Conservation (phyloP, 768 basidiomycete species). For the Strobilomyces dryophilus region DNA sequence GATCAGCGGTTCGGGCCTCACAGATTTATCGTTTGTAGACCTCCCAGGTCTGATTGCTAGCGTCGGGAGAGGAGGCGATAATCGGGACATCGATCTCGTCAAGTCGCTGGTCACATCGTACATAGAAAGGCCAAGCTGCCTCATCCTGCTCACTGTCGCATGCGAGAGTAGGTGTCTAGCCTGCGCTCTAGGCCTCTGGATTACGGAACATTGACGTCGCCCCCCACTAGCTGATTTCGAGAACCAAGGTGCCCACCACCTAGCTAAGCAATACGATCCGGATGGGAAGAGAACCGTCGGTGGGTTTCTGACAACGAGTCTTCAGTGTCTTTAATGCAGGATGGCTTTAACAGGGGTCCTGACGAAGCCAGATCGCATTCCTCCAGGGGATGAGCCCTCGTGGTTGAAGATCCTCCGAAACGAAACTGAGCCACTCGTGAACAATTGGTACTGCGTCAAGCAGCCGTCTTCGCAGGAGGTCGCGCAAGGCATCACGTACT, state of each 20-base stretch:
- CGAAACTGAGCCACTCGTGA: no score
- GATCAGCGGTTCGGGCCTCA: constrained; percentile 56
- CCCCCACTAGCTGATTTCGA: constrained; percentile 55
- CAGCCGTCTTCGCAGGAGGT: constrained; percentile 40
- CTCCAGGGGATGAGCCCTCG: no score
- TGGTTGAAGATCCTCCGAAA: no score
- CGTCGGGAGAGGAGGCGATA: constrained; percentile 45
- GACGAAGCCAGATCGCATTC: no score
- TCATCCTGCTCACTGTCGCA: constrained; percentile 65
- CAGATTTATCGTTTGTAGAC: constrained; percentile 63
- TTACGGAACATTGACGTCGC: background rate
- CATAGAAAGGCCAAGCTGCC: constrained; percentile 62
- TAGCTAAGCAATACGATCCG: constrained; percentile 58
- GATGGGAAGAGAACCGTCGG: constrained; percentile 68
- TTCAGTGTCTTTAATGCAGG: background rate
- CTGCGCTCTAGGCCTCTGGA: background rate
- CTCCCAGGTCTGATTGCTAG: constrained; percentile 63
- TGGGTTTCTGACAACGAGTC: constrained; percentile 32
- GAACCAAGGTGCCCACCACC: constrained; percentile 69
- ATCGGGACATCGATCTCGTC: constrained; percentile 58
- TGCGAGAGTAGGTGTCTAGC: constrained; percentile 24
- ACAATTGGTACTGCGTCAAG: no score
- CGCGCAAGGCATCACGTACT: constrained; percentile 42
- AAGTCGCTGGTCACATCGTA: constrained; percentile 53
- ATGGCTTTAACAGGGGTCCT: constrained; percentile 1